phyloP scores from a whole-genome alignment of 2,329 filamentous ascomycete genomes.

The Cryphonectria nitschkei region DNA sequence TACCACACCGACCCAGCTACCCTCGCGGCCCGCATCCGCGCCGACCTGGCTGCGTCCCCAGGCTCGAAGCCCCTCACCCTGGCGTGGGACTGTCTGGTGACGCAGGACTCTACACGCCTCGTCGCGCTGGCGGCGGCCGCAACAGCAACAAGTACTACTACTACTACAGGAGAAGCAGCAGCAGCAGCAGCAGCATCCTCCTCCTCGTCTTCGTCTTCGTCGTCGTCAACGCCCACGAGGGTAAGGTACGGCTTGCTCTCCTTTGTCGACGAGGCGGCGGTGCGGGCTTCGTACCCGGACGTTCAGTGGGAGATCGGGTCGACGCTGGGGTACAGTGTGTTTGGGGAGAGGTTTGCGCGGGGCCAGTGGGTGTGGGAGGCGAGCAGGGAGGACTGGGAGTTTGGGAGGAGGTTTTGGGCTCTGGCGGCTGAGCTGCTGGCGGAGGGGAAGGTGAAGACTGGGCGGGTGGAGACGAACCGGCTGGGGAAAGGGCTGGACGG shows the following conservation, averaged over 20 bases:
- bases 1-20: slow-evolving; percentile 23
- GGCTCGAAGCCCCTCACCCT: slow-evolving; percentile 13
- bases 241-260: slow-evolving; percentile 10
- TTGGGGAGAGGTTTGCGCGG: slow-evolving; percentile 38
- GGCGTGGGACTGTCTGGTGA: slow-evolving; percentile 29
- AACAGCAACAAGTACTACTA: too few relatives aligned
- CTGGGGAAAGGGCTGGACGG: slow-evolving; percentile 39
- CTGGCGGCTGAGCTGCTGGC: slow-evolving; percentile 38
- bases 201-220: too few relatives aligned
- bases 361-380: slow-evolving; percentile 14
- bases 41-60: not conserved
- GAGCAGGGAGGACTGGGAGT: slow-evolving; percentile 36
- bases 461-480: slow-evolving; percentile 34
- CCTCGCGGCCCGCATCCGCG: slow-evolving; percentile 21
- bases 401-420: slow-evolving; percentile 42
- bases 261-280: slow-evolving; percentile 11
- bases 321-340: slow-evolving; percentile 39
- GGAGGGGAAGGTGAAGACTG: slow-evolving; percentile 41
- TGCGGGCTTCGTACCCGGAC: slow-evolving; percentile 46
- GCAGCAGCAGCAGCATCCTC: too few relatives aligned
- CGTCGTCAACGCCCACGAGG: too few relatives aligned
- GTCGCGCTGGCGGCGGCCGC: slow-evolving; percentile 20
- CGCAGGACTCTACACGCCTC: slow-evolving; percentile 16
- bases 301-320: slow-evolving; percentile 28
- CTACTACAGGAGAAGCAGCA: too few relatives aligned